Percentiles rank a stretch among this genome's conserved stretches.
Conservation (phyloP, 2,329 filamentous ascomycete genomes). For the Pseudovirgaria hyperparasitica region DNA sequence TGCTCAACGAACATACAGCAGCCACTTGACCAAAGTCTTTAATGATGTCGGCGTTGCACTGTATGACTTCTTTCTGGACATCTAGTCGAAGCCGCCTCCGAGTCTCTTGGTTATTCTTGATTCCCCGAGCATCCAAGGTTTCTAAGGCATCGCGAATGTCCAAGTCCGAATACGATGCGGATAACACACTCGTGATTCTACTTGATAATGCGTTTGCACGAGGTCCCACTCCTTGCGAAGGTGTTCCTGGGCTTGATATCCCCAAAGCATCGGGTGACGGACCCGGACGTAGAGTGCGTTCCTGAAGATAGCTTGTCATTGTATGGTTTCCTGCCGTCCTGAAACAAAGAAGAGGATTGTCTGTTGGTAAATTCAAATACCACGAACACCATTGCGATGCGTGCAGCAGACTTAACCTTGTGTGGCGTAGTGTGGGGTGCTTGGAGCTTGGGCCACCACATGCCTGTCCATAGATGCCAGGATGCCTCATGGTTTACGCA, state of each 20-base stretch:
- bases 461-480: no score
- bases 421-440: no score
- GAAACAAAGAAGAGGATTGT: no score
- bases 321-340: no score
- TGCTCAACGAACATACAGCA: conserved; percentile 42
- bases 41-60: conserved; percentile 82
- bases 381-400: no score
- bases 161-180: conserved; percentile 81
- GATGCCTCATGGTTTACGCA: no score
- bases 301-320: conserved; percentile 19
- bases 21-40: conserved; percentile 80
- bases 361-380: no score
- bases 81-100: conserved; percentile 69
- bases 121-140: conserved; percentile 58
- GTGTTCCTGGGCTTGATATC: conserved; percentile 15
- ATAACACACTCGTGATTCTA: conserved; percentile 74
- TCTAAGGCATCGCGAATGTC: conserved; percentile 79
- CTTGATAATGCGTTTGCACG: conserved; percentile 57
- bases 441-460: no score
- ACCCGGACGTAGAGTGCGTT: conserved; percentile 12
- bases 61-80: conserved; percentile 82
- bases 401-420: no score
- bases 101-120: conserved; percentile 64
- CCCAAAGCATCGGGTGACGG: conserved; percentile 15
- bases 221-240: conserved; percentile 12